Base-by-base conservation (phyloP, 306 rosid genomes). In the Lithocarpus polystachyus region DNA sequence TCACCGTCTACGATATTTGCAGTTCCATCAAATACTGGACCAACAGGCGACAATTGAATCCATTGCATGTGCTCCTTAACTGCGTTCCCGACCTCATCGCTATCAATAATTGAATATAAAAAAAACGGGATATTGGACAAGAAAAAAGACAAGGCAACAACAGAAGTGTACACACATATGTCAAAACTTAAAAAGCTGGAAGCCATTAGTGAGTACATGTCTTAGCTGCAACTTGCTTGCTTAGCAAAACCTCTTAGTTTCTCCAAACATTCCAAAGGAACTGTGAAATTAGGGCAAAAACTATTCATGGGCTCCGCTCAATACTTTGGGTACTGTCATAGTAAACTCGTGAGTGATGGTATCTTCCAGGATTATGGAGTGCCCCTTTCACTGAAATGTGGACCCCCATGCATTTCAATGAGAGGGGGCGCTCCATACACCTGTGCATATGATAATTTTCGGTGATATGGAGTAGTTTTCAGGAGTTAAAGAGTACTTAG, bases 121-220 rank as follows among this genome's bases (percentile, higher is more conserved):
- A 33, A 37, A 56, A 23, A 18, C 17, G 52, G 17, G 45, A 72
- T 61, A 29, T 10, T 28, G 24, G 56, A 65, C 81, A 64, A 54
- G 40, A 71, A 64, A 76, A 82, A 73, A 13, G 75, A 84, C 73
- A 82, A 80, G 56, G 29, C 19, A 51, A 56, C 2, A 28, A 15
- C 43, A 26, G 64, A 79, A 28, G 31, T 68, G 20, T 56, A 20
- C 71, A 40, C 20, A 20, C 57, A 17, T 23, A 57, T 62, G 75
- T 71, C 78, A 60, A 74, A 57, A 22, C 14, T 59, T 22, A 5
- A 56, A 56, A 17, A 51, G 56, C 82, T 76, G 82, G 53, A 76
- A 37, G 1, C 72, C 67, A 56, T 53, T 2, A 28, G 14, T 45
- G 18, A 17, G n/a, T n/a, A 18, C 22, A 9, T 53, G 75, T 56